These are phyloP conservation scores for Medicago arabica DNA, from an alignment of 306 rosid genomes.

Conservation along the genomic window DNA sequence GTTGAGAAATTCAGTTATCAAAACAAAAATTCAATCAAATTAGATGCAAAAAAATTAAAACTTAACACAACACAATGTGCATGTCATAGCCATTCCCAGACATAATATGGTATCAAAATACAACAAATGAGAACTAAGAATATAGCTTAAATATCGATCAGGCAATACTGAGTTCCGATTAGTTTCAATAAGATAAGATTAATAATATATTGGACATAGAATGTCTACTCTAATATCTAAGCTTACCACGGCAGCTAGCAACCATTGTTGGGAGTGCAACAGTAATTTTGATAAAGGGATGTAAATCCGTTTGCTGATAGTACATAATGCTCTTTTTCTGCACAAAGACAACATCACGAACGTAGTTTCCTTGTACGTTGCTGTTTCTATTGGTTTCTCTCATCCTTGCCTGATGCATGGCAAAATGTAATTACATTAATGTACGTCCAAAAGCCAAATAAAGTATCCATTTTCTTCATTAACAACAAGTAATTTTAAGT, in stretches of 20 bases:
- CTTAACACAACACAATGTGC: conserved; percentile 4
- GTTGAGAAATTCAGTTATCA: conserved; percentile 20
- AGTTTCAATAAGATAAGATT: conserved; percentile 31
- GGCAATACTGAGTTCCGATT: conserved; percentile 17
- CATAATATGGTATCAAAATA: conserved; percentile 34
- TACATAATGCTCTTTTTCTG: conserved; percentile 89
- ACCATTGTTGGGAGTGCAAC: conserved; percentile 98
- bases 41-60: conserved; percentile 35
- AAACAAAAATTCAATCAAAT: neutral
- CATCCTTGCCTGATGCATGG: conserved; percentile 75
- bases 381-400: conserved; percentile 83
- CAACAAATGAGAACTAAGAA: conserved; percentile 22
- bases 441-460: conserved; percentile 9
- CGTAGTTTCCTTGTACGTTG: conserved; percentile 60
- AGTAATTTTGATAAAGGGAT: conserved; percentile 85
- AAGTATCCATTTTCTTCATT: conserved; percentile 11
- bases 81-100: neutral
- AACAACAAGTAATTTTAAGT: conserved; percentile 21
- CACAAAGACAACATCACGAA: conserved; percentile 80
- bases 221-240: conserved; percentile 20
- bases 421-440: conserved; percentile 33
- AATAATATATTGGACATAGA: conserved; percentile 31
- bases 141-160: conserved; percentile 15
- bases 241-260: conserved; percentile 93
- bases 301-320: conserved; percentile 77